Base-by-base conservation (phyloP, 164 flowering plant genomes). In the Vitis cinerea region DNA sequence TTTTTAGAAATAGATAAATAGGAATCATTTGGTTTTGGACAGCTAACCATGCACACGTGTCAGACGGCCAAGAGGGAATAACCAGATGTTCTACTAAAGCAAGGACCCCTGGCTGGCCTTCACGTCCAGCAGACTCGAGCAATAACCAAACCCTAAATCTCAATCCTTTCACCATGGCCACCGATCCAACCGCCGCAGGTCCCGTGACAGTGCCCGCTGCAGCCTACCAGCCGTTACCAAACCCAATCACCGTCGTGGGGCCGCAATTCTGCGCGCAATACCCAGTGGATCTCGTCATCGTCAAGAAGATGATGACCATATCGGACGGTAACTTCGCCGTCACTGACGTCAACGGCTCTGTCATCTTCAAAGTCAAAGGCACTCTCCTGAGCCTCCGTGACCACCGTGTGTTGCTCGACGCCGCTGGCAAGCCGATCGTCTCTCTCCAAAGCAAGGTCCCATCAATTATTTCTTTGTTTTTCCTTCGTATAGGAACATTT, bases 331-430 rank as follows among this genome's bases (percentile, higher is more conserved):
- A 67, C 65, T 88, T 88, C 16, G 76, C 53, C 4, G 82, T 87
- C 30, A 78, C 81, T 0, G 93, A 90, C 65, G 57, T 61, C 8
- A 83, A 84, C 51, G 88, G 84, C 15, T 82, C 70, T 72, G 14
- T 80, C 66, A 49, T 90, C 16, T 87, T 90, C 79, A 82, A 71
- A 60, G 81, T 88, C 15, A 82, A 83, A 57, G 90, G 84, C 2
- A 19, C 63, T 6, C 14, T 76, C 3, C 37, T 79, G 10, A 80
- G 76, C 71, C 61, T 88, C 29, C 87, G 71, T 11, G 85, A 82
- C 15, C 79, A 71, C 3, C 83, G 84, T 1, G 66, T 74, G 30
- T 68, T 87, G 31, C 63, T 83, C 15, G 91, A 90, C 23, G 84
- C 80, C 30, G 71, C 83, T 44, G 89, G 87, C 9, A 74, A 72